Evolutionary conservation across 257 asterid species (phyloP), one percentile per base, ranked within the genome.

Genomic region (Solanum virginianum): DNA sequence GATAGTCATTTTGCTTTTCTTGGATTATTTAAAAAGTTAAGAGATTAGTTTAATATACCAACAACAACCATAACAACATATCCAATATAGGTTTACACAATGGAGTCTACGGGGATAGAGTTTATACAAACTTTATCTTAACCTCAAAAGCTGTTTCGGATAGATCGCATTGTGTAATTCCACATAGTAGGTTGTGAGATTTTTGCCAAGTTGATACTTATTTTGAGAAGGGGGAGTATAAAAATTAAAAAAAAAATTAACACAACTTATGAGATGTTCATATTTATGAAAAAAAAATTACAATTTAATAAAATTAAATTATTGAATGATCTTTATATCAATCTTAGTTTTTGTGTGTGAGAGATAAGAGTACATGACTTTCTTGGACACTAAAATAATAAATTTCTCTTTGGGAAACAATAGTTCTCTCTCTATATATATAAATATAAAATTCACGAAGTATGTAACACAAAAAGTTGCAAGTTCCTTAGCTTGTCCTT

Each of bases 401-500:
- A 36, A 69, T 36, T 36, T 69, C 51, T 15, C 51, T 8, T 69
- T 32, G 75, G 75, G 49, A 68, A 68, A 36, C 75, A 16, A 65
- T 11, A 65, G 45, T 65, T 29, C 45, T 63, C 1, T 63, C n/a
- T 63, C 2, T 63, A 24, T 51, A 62, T 62, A 24, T 1, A 56
- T 7, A 55, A 15, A 57, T 36, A 36, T 49, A 24, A 5, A 7
- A 66, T 12, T 66, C 74, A 66, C 22, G 3, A 66, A 10, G 43
- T 65, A 15, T 68, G 47, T 68, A 68, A 29, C 49, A 68, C 49
- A 68, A 36, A 69, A 36, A 17, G 26, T 69, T 36, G 24, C 24
- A 36, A 39, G 8, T 68, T 68, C 49, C 77, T 32, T 68, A 5
- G 14, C 79, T 55, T 68, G 85, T 88, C 88, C 80, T 85, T 85